Evolutionary conservation across 768 basidiomycete genomes (phyloP).

Genomic region (Harrya chromipes): DNA sequence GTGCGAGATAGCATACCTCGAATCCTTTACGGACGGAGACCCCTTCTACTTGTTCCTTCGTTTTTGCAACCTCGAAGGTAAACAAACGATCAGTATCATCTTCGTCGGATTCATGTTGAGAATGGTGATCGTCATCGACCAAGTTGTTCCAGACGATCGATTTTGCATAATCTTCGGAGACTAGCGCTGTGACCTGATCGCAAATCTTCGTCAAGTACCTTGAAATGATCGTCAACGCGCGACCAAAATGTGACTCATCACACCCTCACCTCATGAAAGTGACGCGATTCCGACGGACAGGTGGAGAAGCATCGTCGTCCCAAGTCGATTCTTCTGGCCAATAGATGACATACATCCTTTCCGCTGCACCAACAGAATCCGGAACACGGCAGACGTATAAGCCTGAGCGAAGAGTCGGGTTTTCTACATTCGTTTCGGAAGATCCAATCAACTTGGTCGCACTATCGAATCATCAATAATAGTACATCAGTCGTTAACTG

Average conservation of each 20-base stretch:
- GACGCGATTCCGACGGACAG: slow-evolving; percentile 49
- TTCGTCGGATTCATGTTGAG: slow-evolving; percentile 29
- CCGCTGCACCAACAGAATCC: not conserved
- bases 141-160: slow-evolving; percentile 44
- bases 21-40: slow-evolving; percentile 46
- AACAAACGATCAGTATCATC: slow-evolving; percentile 51
- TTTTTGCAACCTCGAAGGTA: slow-evolving; percentile 55
- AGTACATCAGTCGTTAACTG: not conserved
- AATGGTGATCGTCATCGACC: slow-evolving; percentile 20
- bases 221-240: not conserved
- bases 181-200: slow-evolving; percentile 49
- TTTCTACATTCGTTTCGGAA: not conserved
- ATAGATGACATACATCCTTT: slow-evolving; percentile 47
- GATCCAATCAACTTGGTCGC: slow-evolving; percentile 8
- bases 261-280: slow-evolving; percentile 55
- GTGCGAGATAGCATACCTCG: slow-evolving; percentile 28
- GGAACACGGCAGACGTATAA: slow-evolving; percentile 41
- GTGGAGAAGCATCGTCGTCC: slow-evolving; percentile 46
- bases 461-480: slow-evolving; percentile 7
- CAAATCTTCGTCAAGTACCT: slow-evolving; percentile 60
- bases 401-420: slow-evolving; percentile 44
- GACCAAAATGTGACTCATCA: not conserved
- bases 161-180: slow-evolving; percentile 46
- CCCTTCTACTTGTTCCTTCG: slow-evolving; percentile 53
- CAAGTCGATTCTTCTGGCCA: slow-evolving; percentile 64